Evolutionary conservation across 228 moss, liverwort and hornwort genomes (phyloP), one percentile per base, ranked within the genome.

Genomic region (Sphagnum fallax): DNA sequence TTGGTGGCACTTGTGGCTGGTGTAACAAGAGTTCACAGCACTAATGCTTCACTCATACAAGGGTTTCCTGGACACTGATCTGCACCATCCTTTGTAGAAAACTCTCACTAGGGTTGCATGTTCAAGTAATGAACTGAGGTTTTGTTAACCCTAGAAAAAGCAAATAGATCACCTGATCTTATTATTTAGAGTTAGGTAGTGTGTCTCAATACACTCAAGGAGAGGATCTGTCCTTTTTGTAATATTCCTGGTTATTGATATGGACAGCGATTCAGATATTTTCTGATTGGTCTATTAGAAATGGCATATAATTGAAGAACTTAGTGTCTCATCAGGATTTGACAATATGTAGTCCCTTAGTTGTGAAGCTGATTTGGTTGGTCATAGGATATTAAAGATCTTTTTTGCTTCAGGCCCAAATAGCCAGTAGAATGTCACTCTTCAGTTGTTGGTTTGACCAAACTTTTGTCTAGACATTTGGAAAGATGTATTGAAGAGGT

Each of bases 111-210:
- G 84, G 78, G 77, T 71, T 75, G 63, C 67, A 74, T 72, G 76
- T 32, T 32, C 32, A 32, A 32, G 32, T 75, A 65, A 60, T 75
- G 79, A 64, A 70, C 72, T 74, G 67, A 73, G 65, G 72, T 67
- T 75, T 66, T 80, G 82, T 75, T 75, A 79, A 77, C 71, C 68
- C 73, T 86, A 71, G 75, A 73, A 77, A 69, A 75, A 72, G 85
- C 32, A 32, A 32, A 32, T 32, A 32, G 32, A 32, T 32, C 32
- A 32, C 32, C 32, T 32, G 32, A 32, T 32, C 32, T 32, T 32
- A 32, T 32, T 32, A 32, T 32, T 32, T 32, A 32, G 32, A 32
- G 32, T 32, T 32, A 77, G 82, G 82, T 85, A 32, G 32, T 82
- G 75, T 81, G 74, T 85, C 75, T 74, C 77, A 82, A 73, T 75